Percentiles rank a stretch among this genome's conserved stretches.
These are phyloP conservation scores for Helianthus tuberosus DNA, from an alignment of 129 eudicot genomes.

Conservation along the genomic window DNA sequence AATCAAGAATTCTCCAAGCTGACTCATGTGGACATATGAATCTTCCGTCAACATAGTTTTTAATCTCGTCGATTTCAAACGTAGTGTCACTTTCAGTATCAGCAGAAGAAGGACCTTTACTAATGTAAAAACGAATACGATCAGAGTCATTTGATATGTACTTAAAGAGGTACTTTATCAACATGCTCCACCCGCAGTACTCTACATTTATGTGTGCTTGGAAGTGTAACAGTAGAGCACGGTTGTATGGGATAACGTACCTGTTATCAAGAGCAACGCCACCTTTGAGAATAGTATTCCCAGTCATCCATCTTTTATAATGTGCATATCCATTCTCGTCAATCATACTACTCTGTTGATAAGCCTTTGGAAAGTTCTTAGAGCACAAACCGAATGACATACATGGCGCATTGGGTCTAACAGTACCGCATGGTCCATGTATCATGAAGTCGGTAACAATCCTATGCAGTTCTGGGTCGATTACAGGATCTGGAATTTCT, in stretches of 20 bases:
- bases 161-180: no score
- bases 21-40: conserved; percentile 22
- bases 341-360: background rate
- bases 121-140: background rate
- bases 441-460: conserved; percentile 10
- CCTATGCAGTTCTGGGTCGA: background rate
- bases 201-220: background rate
- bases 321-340: conserved; percentile 13
- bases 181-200: no score
- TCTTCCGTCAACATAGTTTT: background rate
- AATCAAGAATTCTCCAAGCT: conserved; percentile 29
- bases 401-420: background rate
- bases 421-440: background rate
- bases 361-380: background rate
- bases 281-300: no score
- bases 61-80: conserved; percentile 15
- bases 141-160: background rate
- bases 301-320: background rate
- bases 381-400: background rate
- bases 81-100: background rate
- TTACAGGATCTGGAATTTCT: background rate
- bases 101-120: no score
- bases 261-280: background rate
- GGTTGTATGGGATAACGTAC: background rate
- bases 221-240: background rate